Base-by-base conservation (phyloP, 495 filamentous ascomycete genomes). In the Aspergillus bridgeri region DNA sequence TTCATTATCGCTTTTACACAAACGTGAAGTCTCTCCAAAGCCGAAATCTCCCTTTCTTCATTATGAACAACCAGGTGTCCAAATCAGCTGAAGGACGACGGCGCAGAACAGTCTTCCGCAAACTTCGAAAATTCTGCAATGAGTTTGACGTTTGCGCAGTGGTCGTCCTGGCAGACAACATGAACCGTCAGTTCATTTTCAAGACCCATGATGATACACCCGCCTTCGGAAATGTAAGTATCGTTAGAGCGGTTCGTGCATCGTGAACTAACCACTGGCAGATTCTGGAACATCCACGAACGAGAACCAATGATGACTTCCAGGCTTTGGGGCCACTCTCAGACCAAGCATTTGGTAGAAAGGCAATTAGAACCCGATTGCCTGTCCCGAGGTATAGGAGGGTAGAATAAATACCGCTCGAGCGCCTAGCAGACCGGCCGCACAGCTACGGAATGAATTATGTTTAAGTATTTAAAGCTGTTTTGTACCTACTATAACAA, bases 181-280 rank as follows among this genome's bases (percentile, higher is more conserved):
- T 21, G 6, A 48, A 58, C 48, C 43, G 43, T 29, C 44, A 54
- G 19, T 61, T 54, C 50, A 58, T 61, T 29, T 61, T 49, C 33
- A 61, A 58, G 45, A 58, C 54, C 27, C 43, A 61, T 38, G 45
- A 58, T 54, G 49, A 61, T 38, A 51, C 57, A 42, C 60, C 60
- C 2, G 44, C 9, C 21, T 18, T 58, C 23, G 44, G 48, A 20
- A 25, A 61, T 29, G 54, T 57, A 53, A 47, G 33, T 38, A 38
- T 38, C 5, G 33, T 43, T 25, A 48, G 5, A 57, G n/a, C 17
- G n/a, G 9, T 53, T 29, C 11, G 25, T 53, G 6, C 7, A 20
- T 53, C n/a, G 13, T 47, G 8, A 33, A 33, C 29, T 33, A 33
- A 33, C 29, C 29, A 33, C 44, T 47, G 44, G 18, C 44, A 19